Conservation (phyloP, 2,329 filamentous ascomycete species). For the Colletotrichum sp. region DNA sequence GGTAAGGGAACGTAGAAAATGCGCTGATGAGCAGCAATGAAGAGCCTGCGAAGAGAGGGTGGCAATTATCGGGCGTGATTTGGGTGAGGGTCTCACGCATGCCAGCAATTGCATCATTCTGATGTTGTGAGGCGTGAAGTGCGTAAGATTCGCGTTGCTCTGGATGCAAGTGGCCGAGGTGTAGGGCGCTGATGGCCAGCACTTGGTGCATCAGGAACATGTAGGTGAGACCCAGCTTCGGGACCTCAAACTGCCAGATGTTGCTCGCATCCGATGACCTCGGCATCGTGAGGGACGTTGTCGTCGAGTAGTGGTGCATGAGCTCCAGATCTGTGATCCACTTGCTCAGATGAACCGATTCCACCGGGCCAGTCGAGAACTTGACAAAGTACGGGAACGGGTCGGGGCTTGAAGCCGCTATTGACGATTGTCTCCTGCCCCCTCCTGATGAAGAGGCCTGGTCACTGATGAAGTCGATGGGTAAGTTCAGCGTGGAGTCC, state of each 20-base stretch:
- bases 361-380: constrained; percentile 25
- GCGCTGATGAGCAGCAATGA: constrained; percentile 35
- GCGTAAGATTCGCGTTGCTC: constrained; percentile 26
- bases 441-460: background rate
- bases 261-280: constrained; percentile 26
- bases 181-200: constrained; percentile 33
- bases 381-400: constrained; percentile 26
- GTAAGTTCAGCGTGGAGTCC: background rate
- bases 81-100: constrained; percentile 29
- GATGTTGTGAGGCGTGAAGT: constrained; percentile 35
- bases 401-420: constrained; percentile 7
- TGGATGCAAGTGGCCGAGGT: constrained; percentile 31
- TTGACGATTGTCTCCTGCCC: background rate
- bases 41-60: constrained; percentile 36
- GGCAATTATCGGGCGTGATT: constrained; percentile 32
- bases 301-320: constrained; percentile 38
- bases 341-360: constrained; percentile 19
- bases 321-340: constrained; percentile 41
- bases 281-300: constrained; percentile 33
- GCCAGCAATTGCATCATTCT: constrained; percentile 33
- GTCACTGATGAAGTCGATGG: background rate
- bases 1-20: constrained; percentile 29
- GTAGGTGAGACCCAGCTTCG: constrained; percentile 29
- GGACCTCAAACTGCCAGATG: constrained; percentile 33
- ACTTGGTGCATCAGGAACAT: constrained; percentile 35